Percentiles rank a stretch among this genome's conserved stretches.
Conservation (phyloP, 805 yeast genomes). For the Ogataea methanolica region DNA sequence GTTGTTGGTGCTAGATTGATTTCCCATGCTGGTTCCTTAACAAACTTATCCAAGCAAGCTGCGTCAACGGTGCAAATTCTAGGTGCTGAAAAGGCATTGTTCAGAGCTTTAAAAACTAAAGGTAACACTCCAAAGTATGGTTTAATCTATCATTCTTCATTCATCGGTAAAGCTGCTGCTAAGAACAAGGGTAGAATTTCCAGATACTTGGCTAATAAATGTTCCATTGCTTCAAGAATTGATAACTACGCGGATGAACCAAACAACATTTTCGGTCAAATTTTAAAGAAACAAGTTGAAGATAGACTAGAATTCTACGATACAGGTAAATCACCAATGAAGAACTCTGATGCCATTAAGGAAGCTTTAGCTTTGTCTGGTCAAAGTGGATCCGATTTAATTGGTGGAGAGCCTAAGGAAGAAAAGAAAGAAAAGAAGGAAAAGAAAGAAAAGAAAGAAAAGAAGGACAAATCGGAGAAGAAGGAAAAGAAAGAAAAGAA, state of each 20-base stretch:
- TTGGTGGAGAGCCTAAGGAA: constrained; percentile 31
- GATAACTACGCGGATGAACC: constrained; percentile 97
- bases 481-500: constrained; percentile 47
- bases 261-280: constrained; percentile 80
- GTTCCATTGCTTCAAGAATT: constrained; percentile 98
- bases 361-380: constrained; percentile 76
- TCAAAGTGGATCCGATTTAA: constrained; percentile 24
- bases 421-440: constrained; percentile 38
- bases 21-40: constrained; percentile 97
- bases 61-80: constrained; percentile 98
- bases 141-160: constrained; percentile 89
- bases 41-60: constrained; percentile 95
- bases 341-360: constrained; percentile 90
- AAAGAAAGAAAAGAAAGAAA: constrained; percentile 42
- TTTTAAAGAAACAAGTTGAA: constrained; percentile 94
- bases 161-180: constrained; percentile 88
- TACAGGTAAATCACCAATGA: constrained; percentile 95
- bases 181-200: constrained; percentile 99
- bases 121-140: constrained; percentile 97
- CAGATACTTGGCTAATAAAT: constrained; percentile 96
- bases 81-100: constrained; percentile 96
- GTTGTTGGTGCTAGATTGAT: constrained; percentile 98
- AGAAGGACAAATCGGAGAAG: constrained; percentile 48
- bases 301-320: constrained; percentile 95
- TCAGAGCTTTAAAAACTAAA: constrained; percentile 93